Evolutionary conservation across 2,329 filamentous ascomycete species (phyloP).

Genomic region (Fusarium sp.): DNA sequence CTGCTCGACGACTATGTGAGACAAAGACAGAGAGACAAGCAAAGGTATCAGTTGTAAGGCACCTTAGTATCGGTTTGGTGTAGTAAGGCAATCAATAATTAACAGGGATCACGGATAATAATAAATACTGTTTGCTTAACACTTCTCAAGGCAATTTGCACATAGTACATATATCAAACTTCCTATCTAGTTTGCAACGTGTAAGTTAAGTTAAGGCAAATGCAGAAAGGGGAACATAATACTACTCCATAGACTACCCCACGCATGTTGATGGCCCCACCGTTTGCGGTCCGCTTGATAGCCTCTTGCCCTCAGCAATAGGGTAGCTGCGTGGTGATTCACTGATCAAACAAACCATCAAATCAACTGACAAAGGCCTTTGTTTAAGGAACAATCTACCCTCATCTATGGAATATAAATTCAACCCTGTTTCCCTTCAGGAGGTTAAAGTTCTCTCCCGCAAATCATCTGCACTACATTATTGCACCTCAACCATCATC

Average conservation of each 20-base stretch:
- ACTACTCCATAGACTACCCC: not conserved
- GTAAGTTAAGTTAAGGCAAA: not conserved
- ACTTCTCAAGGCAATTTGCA: not conserved
- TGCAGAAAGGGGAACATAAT: not conserved
- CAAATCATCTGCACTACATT: not conserved
- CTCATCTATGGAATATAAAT: not conserved
- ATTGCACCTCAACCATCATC: not conserved
- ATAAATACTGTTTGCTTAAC: not conserved
- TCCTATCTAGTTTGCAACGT: not conserved
- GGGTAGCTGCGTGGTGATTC: slow-evolving; percentile 26
- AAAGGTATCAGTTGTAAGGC: not conserved
- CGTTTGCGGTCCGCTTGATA: not conserved
- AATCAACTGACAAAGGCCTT: not conserved
- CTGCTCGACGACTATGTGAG: not conserved
- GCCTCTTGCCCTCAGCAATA: not conserved
- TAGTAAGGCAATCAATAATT: not conserved
- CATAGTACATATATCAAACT: not conserved
- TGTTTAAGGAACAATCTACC: not conserved
- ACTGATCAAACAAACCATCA: slow-evolving; percentile 2
- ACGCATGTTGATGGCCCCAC: slow-evolving; percentile 23
- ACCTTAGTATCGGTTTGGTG: not conserved
- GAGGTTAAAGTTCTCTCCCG: not conserved
- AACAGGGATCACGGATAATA: not conserved
- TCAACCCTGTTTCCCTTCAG: not conserved
- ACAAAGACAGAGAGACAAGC: not conserved